A percentile compares a stretch with the other conserved stretches of the same genome.
Conservation (phyloP, 345 rosid species). For the Citropsis articulata region DNA sequence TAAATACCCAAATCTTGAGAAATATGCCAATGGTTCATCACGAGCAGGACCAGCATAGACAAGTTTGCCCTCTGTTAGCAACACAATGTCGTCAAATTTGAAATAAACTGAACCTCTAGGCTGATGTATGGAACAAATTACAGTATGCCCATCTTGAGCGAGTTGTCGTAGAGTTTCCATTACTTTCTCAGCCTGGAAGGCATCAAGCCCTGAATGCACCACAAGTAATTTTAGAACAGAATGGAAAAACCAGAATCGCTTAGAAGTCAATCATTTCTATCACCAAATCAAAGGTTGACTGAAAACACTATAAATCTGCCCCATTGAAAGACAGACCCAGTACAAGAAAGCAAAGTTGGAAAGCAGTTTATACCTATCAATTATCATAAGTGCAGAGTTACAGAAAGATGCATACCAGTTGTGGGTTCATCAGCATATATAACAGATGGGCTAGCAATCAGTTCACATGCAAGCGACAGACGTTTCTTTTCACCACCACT, state of each 20-base stretch:
- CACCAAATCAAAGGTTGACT: background rate
- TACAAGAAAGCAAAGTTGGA: conserved; percentile 3
- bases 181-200: conserved; percentile 95
- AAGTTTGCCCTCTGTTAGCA: conserved; percentile 73
- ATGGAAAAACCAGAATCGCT: conserved; percentile 6
- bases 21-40: conserved; percentile 69
- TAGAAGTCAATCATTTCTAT: conserved; percentile 4
- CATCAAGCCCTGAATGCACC: conserved; percentile 79
- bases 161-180: conserved; percentile 93
- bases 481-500: conserved; percentile 99
- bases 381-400: conserved; percentile 6
- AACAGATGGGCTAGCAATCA: conserved; percentile 96
- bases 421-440: conserved; percentile 99
- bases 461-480: conserved; percentile 84
- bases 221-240: background rate
- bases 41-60: conserved; percentile 91
- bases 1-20: conserved; percentile 79
- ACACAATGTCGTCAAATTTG: conserved; percentile 89
- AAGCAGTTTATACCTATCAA: background rate
- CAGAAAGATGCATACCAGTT: conserved; percentile 53
- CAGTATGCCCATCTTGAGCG: conserved; percentile 92
- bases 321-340: conserved; percentile 8
- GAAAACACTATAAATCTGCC: background rate
- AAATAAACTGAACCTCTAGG: conserved; percentile 90
- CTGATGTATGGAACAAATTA: conserved; percentile 96